Evolutionary conservation across 768 basidiomycete species (phyloP).

Genomic region (Trametes coccinea): DNA sequence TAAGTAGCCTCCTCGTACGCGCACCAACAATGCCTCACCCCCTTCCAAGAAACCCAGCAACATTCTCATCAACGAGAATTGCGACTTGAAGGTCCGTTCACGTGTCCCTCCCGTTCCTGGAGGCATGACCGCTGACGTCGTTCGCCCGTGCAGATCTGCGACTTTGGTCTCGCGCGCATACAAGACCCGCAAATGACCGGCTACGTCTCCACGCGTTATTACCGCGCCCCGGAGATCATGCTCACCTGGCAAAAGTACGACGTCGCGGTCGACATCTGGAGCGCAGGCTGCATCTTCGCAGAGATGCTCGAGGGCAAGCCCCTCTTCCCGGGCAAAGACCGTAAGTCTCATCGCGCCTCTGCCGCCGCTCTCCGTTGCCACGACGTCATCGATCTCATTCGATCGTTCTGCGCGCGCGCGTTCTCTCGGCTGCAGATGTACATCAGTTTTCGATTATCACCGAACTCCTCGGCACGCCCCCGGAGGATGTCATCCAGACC

Average conservation of each 20-base stretch:
- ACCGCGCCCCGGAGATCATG: conserved; percentile 99
- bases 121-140: conserved; percentile 14
- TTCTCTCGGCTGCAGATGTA: conserved; percentile 63
- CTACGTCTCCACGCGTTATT: conserved; percentile 98
- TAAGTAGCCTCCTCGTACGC: conserved; percentile 37
- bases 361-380: conserved; percentile 5
- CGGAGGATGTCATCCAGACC: conserved; percentile 99
- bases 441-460: conserved; percentile 99
- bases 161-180: conserved; percentile 97
- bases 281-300: conserved; percentile 98
- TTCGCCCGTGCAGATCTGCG: conserved; percentile 74
- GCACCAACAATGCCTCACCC: not conserved
- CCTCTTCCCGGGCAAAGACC: conserved; percentile 98
- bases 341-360: conserved; percentile 53
- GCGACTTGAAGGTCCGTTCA: conserved; percentile 83
- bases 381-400: conserved; percentile 7
- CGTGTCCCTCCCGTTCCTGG: not conserved
- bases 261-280: conserved; percentile 99
- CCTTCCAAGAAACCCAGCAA: conserved; percentile 89
- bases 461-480: conserved; percentile 95
- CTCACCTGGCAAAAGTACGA: conserved; percentile 99
- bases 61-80: conserved; percentile 99
- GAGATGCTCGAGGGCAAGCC: conserved; percentile 99
- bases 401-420: conserved; percentile 1
- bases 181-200: conserved; percentile 99